Base-by-base conservation (phyloP, 208 protist species). In the Vickermania spadyakhi region DNA sequence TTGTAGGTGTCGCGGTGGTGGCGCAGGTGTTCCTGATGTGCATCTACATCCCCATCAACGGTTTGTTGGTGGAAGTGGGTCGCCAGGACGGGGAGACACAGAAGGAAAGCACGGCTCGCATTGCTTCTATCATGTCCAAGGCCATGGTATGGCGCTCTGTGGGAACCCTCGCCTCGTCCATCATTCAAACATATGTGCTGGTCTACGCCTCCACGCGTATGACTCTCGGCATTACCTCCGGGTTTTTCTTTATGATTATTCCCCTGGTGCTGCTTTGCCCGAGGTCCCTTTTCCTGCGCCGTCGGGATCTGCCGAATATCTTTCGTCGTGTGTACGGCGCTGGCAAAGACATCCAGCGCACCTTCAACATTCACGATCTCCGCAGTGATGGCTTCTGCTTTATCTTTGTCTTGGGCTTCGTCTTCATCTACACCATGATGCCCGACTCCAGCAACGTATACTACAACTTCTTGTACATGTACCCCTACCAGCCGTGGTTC, bases 391-490 rank as follows among this genome's bases (percentile, higher is more conserved):
- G 68, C 26, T 36, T 72, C 31, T 55, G 59, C 66, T 72, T 84
- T 49, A 22, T 69, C n/a, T n/a, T 72, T 5, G 73, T 80, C 52
- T 66, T 84, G 2, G 14, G 5, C 22, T 79, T 77, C 45, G 74
- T 79, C 21, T 84, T 84, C 63, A 30, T 75, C 27, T 84, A 77
- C 67, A 77, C 67, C 2, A 29, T 72, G 42, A 80, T 77, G 73
- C 70, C 73, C 7, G 73, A 83, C 27, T 68, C 63, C 0, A 29
- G 60, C 29, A 58, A 53, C 26, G 60, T 77, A 5, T 83, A 83
- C 66, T 60, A 65, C 62, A 79, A 71, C 70, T 83, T 74, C 58
- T 58, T 74, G 31, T 79, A 69, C 61, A 60, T 51, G 45, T 83
- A 70, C 50, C 22, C 21, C 21, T 76, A 77, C 27, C 62, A 60